Evolutionary conservation across 2,329 filamentous ascomycete genomes (phyloP).

Genomic region (Epichloe gansuensis): DNA sequence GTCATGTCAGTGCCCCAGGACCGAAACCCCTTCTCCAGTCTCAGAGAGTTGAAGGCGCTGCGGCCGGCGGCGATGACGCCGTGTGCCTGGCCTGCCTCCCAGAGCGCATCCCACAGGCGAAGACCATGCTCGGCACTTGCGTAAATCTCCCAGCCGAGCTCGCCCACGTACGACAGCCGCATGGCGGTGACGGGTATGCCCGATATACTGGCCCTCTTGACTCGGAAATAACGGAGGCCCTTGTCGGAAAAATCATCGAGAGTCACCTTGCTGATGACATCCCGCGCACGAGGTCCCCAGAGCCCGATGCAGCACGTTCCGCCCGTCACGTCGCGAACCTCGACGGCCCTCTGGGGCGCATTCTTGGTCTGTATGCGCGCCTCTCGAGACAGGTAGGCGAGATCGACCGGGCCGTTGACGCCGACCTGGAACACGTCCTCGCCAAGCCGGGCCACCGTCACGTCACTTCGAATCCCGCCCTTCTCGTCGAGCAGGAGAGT

Average conservation of each 20-base stretch:
- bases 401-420: conserved; percentile 41
- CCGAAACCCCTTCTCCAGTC: conserved; percentile 47
- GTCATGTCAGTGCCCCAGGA: conserved; percentile 46
- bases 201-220: conserved; percentile 34
- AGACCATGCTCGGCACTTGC: conserved; percentile 45
- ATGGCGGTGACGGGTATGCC: conserved; percentile 44
- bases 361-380: conserved; percentile 33
- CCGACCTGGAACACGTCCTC: conserved; percentile 40
- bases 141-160: conserved; percentile 50
- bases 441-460: conserved; percentile 40
- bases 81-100: conserved; percentile 37
- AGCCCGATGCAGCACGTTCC: conserved; percentile 48
- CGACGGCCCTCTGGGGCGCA: conserved; percentile 28
- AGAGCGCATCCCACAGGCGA: conserved; percentile 45
- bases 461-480: conserved; percentile 42
- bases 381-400: conserved; percentile 39
- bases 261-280: conserved; percentile 34
- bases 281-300: conserved; percentile 44
- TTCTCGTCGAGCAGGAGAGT: conserved; percentile 40
- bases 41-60: conserved; percentile 42
- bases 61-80: conserved; percentile 47
- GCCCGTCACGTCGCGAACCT: conserved; percentile 46
- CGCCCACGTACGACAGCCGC: conserved; percentile 47
- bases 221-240: conserved; percentile 35
- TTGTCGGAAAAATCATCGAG: conserved; percentile 31